Evolutionary conservation across 2,329 filamentous ascomycete species (phyloP), one percentile per base, ranked within the genome.

Genomic region (Monosporascus cannonballus): DNA sequence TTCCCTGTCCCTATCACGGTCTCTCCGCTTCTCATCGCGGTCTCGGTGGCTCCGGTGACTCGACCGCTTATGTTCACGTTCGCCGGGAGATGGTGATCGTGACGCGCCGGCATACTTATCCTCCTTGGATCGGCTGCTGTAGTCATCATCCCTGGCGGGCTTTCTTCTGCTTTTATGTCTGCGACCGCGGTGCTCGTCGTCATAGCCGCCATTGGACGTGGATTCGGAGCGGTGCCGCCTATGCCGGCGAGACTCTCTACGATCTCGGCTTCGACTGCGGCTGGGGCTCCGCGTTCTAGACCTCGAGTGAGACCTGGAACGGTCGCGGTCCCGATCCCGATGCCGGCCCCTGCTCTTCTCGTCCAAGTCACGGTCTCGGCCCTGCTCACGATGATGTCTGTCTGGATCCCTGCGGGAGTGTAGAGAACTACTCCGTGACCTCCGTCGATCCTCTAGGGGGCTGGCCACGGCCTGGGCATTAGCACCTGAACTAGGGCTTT

Each of bases 51-150:
- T 83, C 74, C 38, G 77, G 70, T 55, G 76, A 68, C 60, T 74
- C 69, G 51, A 77, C 71, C 64, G 69, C 67, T 62, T 73, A 75
- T 72, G 70, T 22, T 76, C 73, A 51, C 67, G 73, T 60, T 70
- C 72, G 61, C 83, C 80, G 1, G 79, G 80, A 2, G 88, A 90
- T 5, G 77, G 76, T 5, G 87, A 89, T 53, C 86, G 78, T 0
- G 85, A 84, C 49, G 79, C 78, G 47, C 83, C 78, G 14, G 73
- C 71, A 59, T 76, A 63, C 57, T 74, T 73, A 47, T 75, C 71
- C 58, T 69, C 68, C 55, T 71, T 68, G 44, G 70, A 59, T 38
- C 68, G 67, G 41, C 66, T 62, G 56, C 64, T 70, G 48, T 65
- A 62, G 45, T 79, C 73, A 48, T 78, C 78, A 47, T 78, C 76